phyloP scores from a whole-genome alignment of 441 rosid genomes.

The Euphorbia corollata region DNA sequence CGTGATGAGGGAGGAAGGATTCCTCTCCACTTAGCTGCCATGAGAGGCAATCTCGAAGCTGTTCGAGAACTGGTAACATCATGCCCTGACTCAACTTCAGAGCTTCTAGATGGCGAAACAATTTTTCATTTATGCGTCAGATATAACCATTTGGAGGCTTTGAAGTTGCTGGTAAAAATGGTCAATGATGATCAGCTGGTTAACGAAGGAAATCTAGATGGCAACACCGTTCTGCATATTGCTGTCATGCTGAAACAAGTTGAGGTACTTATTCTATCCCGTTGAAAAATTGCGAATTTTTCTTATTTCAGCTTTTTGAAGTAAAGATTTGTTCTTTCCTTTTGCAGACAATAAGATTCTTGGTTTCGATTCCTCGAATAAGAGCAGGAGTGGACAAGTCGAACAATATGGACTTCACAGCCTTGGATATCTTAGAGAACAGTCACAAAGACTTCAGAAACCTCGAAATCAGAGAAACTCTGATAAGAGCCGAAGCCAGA shows the following conservation, averaged over 20 bases:
- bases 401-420: constrained; percentile 5
- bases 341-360: constrained; percentile 2
- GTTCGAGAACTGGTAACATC: constrained; percentile 20
- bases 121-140: constrained; percentile 17
- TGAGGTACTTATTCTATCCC: constrained; percentile 12
- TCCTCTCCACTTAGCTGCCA: constrained; percentile 33
- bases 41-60: constrained; percentile 25
- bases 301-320: not conserved
- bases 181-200: not conserved
- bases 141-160: constrained; percentile 15
- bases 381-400: not conserved
- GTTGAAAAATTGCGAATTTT: not conserved
- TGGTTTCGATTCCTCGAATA: not conserved
- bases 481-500: not conserved
- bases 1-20: constrained; percentile 25
- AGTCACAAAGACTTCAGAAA: constrained; percentile 5
- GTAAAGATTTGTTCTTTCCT: not conserved
- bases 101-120: constrained; percentile 12
- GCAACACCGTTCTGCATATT: constrained; percentile 13
- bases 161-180: constrained; percentile 4
- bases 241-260: constrained; percentile 9
- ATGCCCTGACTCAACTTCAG: constrained; percentile 11
- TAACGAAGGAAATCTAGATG: constrained; percentile 3
- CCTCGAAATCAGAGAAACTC: not conserved
- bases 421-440: constrained; percentile 13